Conservation (phyloP, 768 basidiomycete genomes). For the Lyophyllum decastes region DNA sequence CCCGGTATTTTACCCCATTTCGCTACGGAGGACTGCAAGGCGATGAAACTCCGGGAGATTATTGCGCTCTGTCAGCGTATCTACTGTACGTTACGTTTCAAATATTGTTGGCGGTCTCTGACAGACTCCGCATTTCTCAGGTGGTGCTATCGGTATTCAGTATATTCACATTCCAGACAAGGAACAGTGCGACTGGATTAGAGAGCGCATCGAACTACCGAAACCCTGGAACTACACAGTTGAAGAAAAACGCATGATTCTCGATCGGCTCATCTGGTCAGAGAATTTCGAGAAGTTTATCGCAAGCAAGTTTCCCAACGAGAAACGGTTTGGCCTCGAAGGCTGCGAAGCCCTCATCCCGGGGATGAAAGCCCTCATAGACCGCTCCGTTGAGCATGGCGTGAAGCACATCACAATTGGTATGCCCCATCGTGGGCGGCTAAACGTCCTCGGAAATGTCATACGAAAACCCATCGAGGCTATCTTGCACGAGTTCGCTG, state of each 20-base stretch:
- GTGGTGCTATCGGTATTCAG: slow-evolving; percentile 86
- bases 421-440: slow-evolving; percentile 98
- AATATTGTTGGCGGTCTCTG: neutral
- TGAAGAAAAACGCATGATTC: slow-evolving; percentile 98
- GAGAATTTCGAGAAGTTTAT: slow-evolving; percentile 99
- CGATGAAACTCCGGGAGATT: slow-evolving; percentile 90
- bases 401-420: slow-evolving; percentile 96
- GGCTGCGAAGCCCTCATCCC: slow-evolving; percentile 97
- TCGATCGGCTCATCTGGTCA: slow-evolving; percentile 99
- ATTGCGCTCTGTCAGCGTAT: slow-evolving; percentile 89
- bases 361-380: slow-evolving; percentile 99
- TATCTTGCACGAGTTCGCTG: slow-evolving; percentile 95
- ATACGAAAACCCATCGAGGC: slow-evolving; percentile 98
- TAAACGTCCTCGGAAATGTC: slow-evolving; percentile 98
- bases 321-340: slow-evolving; percentile 98
- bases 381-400: slow-evolving; percentile 95
- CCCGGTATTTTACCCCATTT: slow-evolving; percentile 97
- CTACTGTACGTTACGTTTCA: slow-evolving; percentile 73
- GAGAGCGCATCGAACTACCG: slow-evolving; percentile 93
- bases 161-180: slow-evolving; percentile 97
- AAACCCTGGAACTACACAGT: slow-evolving; percentile 97
- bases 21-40: slow-evolving; percentile 79
- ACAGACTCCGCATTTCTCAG: slow-evolving; percentile 36
- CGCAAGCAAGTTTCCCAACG: slow-evolving; percentile 97
- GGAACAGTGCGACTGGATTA: slow-evolving; percentile 99